Percentiles rank a stretch among this genome's conserved stretches.
Evolutionary conservation across 2,329 filamentous ascomycete genomes (phyloP).

Genomic region (Myriangium duriaei): DNA sequence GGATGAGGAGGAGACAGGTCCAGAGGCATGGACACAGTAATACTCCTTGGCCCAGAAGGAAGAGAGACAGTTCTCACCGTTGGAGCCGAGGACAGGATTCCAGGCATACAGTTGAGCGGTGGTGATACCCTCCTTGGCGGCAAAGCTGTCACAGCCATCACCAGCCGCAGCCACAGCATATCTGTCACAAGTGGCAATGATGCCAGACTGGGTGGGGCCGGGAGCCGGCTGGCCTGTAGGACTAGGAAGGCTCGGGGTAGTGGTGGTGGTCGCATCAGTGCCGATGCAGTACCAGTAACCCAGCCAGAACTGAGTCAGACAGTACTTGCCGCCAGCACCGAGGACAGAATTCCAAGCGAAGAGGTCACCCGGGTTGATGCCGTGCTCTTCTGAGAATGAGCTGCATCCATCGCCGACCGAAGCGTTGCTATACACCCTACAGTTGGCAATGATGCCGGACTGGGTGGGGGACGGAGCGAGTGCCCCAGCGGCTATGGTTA

Average conservation of each 20-base stretch:
- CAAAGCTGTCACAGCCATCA: constrained; percentile 18
- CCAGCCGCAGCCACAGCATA: constrained; percentile 17
- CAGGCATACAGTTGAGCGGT: constrained; percentile 19
- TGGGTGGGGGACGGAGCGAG: constrained; percentile 18
- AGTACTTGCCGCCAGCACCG: constrained; percentile 13
- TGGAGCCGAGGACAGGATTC: constrained; percentile 19
- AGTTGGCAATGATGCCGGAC: constrained; percentile 16
- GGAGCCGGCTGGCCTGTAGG: not conserved
- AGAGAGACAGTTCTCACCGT: constrained; percentile 12
- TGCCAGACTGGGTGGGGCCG: constrained; percentile 14
- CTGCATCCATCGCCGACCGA: constrained; percentile 17
- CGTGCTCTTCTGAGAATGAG: constrained; percentile 16
- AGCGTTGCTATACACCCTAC: constrained; percentile 19
- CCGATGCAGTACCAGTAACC: constrained; percentile 12
- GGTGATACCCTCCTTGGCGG: constrained; percentile 16
- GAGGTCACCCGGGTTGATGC: constrained; percentile 10
- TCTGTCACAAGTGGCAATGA: constrained; percentile 18
- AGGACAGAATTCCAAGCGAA: constrained; percentile 13
- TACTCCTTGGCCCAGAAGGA: constrained; percentile 13
- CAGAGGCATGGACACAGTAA: constrained; percentile 6
- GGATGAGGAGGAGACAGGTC: not conserved
- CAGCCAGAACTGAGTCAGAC: constrained; percentile 10
- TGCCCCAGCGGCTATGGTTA: not conserved
- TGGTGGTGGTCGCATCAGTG: not conserved
- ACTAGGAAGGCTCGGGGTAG: not conserved